Base-by-base conservation (phyloP, 2,329 filamentous ascomycete genomes). In the Sordariomycetes sp. region DNA sequence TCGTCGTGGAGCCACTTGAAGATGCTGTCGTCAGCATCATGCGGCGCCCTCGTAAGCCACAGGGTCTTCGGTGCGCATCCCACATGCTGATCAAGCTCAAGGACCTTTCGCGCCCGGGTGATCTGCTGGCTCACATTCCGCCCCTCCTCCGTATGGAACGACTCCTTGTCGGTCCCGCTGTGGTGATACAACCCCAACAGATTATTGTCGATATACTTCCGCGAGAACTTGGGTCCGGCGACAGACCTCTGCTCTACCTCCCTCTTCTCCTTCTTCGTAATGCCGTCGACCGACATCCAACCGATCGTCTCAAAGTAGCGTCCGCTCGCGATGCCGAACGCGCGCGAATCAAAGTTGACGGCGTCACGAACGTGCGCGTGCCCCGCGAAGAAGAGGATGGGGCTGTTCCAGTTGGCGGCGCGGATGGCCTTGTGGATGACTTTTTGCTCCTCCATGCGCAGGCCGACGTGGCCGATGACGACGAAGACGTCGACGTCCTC, bases 231-330 rank as follows among this genome's bases (percentile, higher is more conserved):
- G 51, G 83, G 72, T 0, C 70, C 68, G 6, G 70, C 65, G 0
- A 71, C 58, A 5, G 68, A 66, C 51, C 48, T 42, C 0, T 66
- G 64, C 2, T 65, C 67, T 56, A 61, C 57, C 61, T 59, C 62
- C 39, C 63, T 62, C 54, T 66, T 65, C 13, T 64, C 65, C 12
- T 52, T 22, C 60, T 67, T 69, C 62, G 72, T 74, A 57, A 81
- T 63, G 35, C 89, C 89, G 58, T 86, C 79, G 52, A 96, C 83
- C 0, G 90, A 95, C 80, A 94, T 84, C 79, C 94, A 97, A 1
- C 92, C 92, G 54, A 97, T 85, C 0, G 92, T 96, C 73, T 97
- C 92, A 76, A 96, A 87, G 69, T 96, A 97, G 1, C 92, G 81
- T 3, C 92, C 92, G 63, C 89, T 94, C 48, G 90, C 90, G 5